Evolutionary conservation across 306 rosid species (phyloP).

Genomic region (Rubus idaeus): DNA sequence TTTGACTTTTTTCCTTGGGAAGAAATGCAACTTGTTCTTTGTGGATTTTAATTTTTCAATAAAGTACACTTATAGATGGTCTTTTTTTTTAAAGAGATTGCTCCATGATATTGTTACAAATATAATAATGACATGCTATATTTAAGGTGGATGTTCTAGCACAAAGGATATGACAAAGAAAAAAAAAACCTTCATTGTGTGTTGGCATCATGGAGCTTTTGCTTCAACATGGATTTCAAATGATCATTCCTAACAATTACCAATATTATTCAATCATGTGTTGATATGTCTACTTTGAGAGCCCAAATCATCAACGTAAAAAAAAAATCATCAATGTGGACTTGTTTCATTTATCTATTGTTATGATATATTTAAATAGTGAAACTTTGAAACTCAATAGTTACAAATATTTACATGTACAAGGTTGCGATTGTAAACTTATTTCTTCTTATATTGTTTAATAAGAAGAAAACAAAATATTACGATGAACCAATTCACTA

Average conservation of each 20-base stretch:
- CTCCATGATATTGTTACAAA: not conserved
- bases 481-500: no score
- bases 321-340: not conserved
- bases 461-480: no score
- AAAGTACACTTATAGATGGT: not conserved
- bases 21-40: constrained; percentile 1
- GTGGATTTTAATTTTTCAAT: not conserved
- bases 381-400: no score
- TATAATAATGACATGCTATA: constrained; percentile 7
- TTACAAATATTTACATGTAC: no score
- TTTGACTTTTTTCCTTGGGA: constrained; percentile 5
- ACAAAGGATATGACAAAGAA: not conserved
- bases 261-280: not conserved
- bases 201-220: not conserved
- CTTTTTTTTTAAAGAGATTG: not conserved
- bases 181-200: not conserved
- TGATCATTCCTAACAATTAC: not conserved
- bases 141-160: not conserved
- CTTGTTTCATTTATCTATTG: no score
- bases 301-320: not conserved
- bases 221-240: not conserved
- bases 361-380: no score
- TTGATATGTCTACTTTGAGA: not conserved
- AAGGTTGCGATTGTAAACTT: no score
- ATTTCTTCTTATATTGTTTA: no score